Evolutionary conservation across 805 yeast species (phyloP), one percentile per base, ranked within the genome.

Genomic region (Candida ovalis): DNA sequence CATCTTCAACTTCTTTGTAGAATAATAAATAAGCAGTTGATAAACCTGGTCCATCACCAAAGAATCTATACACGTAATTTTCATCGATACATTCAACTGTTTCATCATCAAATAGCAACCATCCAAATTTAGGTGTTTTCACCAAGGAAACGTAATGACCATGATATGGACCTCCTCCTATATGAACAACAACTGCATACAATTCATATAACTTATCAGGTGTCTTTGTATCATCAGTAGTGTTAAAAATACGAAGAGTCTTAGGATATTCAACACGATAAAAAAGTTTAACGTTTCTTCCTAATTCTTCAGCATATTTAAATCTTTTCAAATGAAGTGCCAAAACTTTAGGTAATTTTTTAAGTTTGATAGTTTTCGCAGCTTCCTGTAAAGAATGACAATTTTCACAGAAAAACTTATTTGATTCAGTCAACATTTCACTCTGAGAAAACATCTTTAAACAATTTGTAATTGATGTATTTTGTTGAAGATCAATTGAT

Each of bases 101-200:
- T 65, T 94, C 98, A 64, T 94, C 99, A 64, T 94, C 99, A 68
- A 88, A 94, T 48, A 94, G 69, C 27, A 94, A 69, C 99, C 99
- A 94, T 0, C 96, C 91, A 37, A 80, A 78, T 21, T 77, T 74
- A 46, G 78, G 82, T 4, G 90, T 84, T 61, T 89, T 89, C 50
- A 94, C 85, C 4, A 94, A 71, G 0, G 96, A 78, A 9, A 94
- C 92, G 64, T 94, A 94, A 64, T 94, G 99, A 0, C 99, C 99
- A 68, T 91, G 97, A 71, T 89, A 90, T 1, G 98, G 97, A 0
- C 98, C 97, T 3, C 97, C 96, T 5, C 99, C 99, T 56, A 94
- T 82, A 62, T 94, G 99, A 10, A 94, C 90, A 12, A 94, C 94
- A 39, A 92, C 83, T 0, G 92, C 88, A 53, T 82, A 85, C 44